Evolutionary conservation across 2,329 filamentous ascomycete genomes (phyloP).

Genomic region (Phialophora macrospora): DNA sequence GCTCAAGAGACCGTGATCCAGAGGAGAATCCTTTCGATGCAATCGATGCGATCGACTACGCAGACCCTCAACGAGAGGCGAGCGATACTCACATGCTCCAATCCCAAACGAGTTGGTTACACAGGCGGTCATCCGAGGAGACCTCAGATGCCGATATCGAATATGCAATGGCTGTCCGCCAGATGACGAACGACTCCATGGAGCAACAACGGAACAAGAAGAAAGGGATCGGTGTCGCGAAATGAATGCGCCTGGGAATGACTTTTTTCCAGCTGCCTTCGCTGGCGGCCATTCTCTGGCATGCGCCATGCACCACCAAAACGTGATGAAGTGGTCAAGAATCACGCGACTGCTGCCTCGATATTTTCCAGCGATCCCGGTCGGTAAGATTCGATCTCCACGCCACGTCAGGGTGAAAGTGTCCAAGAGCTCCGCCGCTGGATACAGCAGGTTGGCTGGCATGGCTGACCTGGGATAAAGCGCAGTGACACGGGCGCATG

Average conservation of each 20-base stretch:
- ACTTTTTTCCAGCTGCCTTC: neutral
- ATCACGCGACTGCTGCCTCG: neutral
- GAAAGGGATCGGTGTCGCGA: slow-evolving; percentile 22
- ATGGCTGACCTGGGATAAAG: neutral
- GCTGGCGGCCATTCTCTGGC: neutral
- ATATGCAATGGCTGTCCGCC: slow-evolving; percentile 37
- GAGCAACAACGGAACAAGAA: slow-evolving; percentile 28
- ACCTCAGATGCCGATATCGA: slow-evolving; percentile 36
- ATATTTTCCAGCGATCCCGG: neutral
- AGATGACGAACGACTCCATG: slow-evolving; percentile 35
- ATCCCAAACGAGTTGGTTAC: slow-evolving; percentile 29
- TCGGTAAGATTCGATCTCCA: neutral
- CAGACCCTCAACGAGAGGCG: slow-evolving; percentile 31
- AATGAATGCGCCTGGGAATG: slow-evolving; percentile 10
- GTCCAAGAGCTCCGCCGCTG: neutral
- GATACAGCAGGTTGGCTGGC: neutral
- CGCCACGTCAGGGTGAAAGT: neutral
- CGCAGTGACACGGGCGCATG: neutral
- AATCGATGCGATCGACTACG: slow-evolving; percentile 37
- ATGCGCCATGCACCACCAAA: neutral
- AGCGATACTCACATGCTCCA: slow-evolving; percentile 34
- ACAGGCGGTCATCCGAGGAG: slow-evolving; percentile 30
- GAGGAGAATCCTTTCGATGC: slow-evolving; percentile 35
- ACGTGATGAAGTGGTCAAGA: neutral
- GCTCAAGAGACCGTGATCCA: slow-evolving; percentile 37